Percentiles rank a stretch among this genome's conserved stretches.
phyloP scores from a whole-genome alignment of 352 stramenopile genomes.

The Phytophthora tubulina region DNA sequence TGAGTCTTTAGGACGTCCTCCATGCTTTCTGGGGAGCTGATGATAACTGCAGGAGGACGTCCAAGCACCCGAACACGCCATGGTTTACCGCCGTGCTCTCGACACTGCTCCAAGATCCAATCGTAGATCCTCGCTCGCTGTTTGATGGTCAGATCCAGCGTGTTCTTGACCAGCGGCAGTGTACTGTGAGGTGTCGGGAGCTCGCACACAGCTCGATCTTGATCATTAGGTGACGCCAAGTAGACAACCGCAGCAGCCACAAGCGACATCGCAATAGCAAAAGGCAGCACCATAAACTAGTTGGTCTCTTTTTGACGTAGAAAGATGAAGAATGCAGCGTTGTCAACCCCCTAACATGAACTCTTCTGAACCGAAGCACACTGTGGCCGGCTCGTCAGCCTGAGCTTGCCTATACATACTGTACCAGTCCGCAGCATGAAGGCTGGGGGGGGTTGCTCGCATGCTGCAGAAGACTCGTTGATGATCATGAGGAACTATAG shows the following conservation, averaged over 20 bases:
- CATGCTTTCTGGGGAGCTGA: constrained; percentile 52
- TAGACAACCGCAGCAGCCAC: constrained; percentile 40
- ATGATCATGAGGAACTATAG: neutral
- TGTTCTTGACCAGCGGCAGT: constrained; percentile 65
- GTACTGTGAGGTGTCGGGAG: constrained; percentile 58
- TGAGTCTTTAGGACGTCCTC: constrained; percentile 73
- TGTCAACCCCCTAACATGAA: neutral
- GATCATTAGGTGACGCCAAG: constrained; percentile 31
- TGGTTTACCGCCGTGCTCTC: constrained; percentile 45
- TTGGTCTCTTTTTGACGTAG: no score
- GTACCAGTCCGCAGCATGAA: no score
- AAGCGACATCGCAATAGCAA: constrained; percentile 36
- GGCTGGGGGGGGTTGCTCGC: neutral
- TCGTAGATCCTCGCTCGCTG: constrained; percentile 67
- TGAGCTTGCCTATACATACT: neutral
- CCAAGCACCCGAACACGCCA: constrained; percentile 56
- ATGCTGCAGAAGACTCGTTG: neutral
- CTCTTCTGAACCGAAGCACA: constrained; percentile 23
- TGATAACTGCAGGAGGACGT: constrained; percentile 47
- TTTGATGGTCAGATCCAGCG: constrained; percentile 52
- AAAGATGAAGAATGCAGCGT: no score
- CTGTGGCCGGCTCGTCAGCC: neutral
- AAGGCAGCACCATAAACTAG: constrained; percentile 21
- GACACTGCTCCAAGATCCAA: constrained; percentile 66
- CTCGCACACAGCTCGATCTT: constrained; percentile 38